Base-by-base conservation (phyloP, 2,329 filamentous ascomycete species). In the Phaeosphaeriaceae sp. region DNA sequence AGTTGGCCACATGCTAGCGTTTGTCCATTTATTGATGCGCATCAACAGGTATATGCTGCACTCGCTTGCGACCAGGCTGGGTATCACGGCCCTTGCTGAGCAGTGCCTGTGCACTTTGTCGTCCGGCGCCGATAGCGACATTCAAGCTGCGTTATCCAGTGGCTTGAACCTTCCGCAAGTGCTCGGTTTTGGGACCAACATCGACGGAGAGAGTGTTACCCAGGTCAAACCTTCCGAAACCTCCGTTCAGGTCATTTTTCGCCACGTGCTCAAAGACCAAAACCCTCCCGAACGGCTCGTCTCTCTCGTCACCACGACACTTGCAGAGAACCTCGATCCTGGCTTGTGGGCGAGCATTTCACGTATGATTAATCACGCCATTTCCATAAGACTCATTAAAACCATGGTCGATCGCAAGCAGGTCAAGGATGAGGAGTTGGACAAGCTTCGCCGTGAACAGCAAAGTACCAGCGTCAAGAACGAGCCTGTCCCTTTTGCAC, bases 161-260 rank as follows among this genome's bases (percentile, higher is more conserved):
- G 61, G 65, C 9, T 2, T 59, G 1, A 22, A 43, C 10, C 28
- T 72, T 2, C 56, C 44, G 28, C 11, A 54, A 0, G 46, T 69
- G 0, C 21, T 63, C 35, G 52, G 55, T 10, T 13, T 50, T 10
- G n/a, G 42, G 4, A 8, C 8, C 0, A 7, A 28, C 3, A 19
- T 49, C 2, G 28, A 49, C 13, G 19, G 26, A 15, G 2, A 13
- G 10, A 30, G 15, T 24, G 6, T n/a, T 13, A 17, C 21, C 2
- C 10, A 11, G 24, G 7, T 24, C 6, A 43, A 65, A 8, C 6
- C 42, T 8, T 5, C 9, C 19, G n/a, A 19, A 3, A 44, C 42
- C n/a, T 19, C n/a, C 19, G 54, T 71, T 0, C 22, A 40, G 0
- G 57, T 61, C 2, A 55, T 73, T 1, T 71, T 75, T 59, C 26